Conservation (phyloP, 78 protist species). For the Monosiga brevicollis region DNA sequence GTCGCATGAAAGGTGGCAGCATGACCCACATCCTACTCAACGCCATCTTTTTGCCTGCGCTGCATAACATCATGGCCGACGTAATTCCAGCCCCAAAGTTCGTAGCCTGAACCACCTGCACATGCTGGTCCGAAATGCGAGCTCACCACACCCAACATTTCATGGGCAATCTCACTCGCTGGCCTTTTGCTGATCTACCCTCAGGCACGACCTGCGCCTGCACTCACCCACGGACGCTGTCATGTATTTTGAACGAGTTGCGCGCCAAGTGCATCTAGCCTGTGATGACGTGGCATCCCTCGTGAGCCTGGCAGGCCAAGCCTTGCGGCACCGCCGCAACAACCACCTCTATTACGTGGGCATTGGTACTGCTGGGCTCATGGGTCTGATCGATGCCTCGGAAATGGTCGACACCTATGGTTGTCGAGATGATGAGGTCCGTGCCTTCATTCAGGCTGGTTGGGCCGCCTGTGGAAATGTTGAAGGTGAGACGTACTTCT, state of each 20-base stretch:
- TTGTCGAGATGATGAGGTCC: slow-evolving; percentile 32
- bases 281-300: neutral
- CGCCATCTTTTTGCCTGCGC: slow-evolving; percentile 5
- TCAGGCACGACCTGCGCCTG: neutral
- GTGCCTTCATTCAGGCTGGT: slow-evolving; percentile 33
- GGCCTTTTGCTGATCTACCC: too few relatives aligned
- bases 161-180: too few relatives aligned
- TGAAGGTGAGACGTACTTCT: slow-evolving; percentile 40
- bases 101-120: neutral
- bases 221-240: neutral
- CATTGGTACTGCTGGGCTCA: slow-evolving; percentile 19
- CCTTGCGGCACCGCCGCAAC: neutral
- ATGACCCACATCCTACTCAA: slow-evolving; percentile 55
- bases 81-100: neutral
- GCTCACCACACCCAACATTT: too few relatives aligned
- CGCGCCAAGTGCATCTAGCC: neutral
- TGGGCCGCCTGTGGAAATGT: slow-evolving; percentile 33
- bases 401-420: slow-evolving; percentile 57
- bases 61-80: neutral
- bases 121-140: neutral
- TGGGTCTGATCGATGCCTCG: slow-evolving; percentile 54
- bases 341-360: slow-evolving; percentile 1
- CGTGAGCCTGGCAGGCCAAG: neutral
- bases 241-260: neutral
- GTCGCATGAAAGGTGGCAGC: slow-evolving; percentile 77